Conservation (phyloP, 306 rosid genomes). For the Ceratonia siliqua region DNA sequence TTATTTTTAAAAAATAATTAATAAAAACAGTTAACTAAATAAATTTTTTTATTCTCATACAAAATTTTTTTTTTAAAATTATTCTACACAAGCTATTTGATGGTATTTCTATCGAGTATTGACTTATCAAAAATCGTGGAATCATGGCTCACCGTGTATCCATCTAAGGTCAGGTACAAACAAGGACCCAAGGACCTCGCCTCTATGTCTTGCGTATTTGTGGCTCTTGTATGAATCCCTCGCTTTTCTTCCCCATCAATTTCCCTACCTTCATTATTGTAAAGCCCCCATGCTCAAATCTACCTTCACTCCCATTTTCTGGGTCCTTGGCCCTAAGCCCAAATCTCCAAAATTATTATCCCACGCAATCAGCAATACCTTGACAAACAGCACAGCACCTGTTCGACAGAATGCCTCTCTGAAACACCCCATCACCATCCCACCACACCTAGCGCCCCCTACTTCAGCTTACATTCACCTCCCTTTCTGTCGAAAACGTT, state of each 20-base stretch:
- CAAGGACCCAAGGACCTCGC: too few species aligned
- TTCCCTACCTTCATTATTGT: neutral
- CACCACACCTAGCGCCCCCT: conserved; percentile 33
- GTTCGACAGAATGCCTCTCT: conserved; percentile 74
- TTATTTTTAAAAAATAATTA: too few species aligned
- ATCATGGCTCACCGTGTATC: too few species aligned
- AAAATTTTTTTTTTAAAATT: too few species aligned
- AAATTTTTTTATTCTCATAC: too few species aligned
- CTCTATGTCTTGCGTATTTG: neutral
- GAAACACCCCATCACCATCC: conserved; percentile 2
- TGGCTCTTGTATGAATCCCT: neutral
- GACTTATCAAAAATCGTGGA: too few species aligned
- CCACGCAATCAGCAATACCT: conserved; percentile 4
- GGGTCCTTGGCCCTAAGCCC: conserved; percentile 45
- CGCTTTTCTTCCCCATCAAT: neutral
- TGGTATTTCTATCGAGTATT: too few species aligned
- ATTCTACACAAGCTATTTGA: too few species aligned
- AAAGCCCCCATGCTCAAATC: conserved; percentile 53
- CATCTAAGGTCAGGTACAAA: too few species aligned
- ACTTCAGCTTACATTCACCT: conserved; percentile 91
- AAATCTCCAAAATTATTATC: conserved; percentile 13
- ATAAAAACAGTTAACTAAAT: too few species aligned
- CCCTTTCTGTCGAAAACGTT: conserved; percentile 93
- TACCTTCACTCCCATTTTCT: conserved; percentile 57
- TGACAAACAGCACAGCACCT: conserved; percentile 40